Evolutionary conservation across 2,329 filamentous ascomycete species (phyloP), one percentile per base, ranked within the genome.

Genomic region (Juglanconis sp.): DNA sequence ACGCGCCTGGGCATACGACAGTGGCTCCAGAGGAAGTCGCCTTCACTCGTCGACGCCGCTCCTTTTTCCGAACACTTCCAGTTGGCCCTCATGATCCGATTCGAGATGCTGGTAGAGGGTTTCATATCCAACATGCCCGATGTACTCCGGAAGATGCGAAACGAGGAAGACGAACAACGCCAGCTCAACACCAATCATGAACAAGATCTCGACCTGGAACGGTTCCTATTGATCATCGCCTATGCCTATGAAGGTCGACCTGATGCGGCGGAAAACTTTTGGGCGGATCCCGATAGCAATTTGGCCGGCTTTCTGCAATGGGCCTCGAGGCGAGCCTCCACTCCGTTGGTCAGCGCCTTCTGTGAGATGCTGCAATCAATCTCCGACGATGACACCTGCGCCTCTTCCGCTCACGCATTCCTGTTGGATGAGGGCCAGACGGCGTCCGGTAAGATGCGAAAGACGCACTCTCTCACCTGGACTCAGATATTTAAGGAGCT

Each of bases 51-150:
- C 3, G 75, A 85, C 0, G 80, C 86, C 0, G 79, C 89, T 8
- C 78, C 83, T 2, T 91, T 93, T 59, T 87, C 90, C 3, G 79
- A 82, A 6, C 87, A 87, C 65, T 92, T 98, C 70, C 88, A 90
- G 64, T 71, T 80, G 6, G 78, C 89, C 30, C 75, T 96, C 34
- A 91, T 94, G 85, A 83, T 88, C 61, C 90, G 93, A 69, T 76
- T 98, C 9, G 94, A 98, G 71, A 83, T 84, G 0, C 96, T 98
- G 69, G 86, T 94, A 7, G 94, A 98, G 70, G 89, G 90, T 5
- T 96, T 96, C 71, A 96, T 99, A 66, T 91, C 92, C 0, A 96
- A 99, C 69, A 89, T 98, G 78, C 95, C 95, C 0, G 93, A 98
- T 75, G 89, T 95, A 3, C 82, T 99, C 49, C 87, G 94, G 57